Base-by-base conservation (phyloP, 2,329 filamentous ascomycete genomes). In the Apiospora pterosperma region DNA sequence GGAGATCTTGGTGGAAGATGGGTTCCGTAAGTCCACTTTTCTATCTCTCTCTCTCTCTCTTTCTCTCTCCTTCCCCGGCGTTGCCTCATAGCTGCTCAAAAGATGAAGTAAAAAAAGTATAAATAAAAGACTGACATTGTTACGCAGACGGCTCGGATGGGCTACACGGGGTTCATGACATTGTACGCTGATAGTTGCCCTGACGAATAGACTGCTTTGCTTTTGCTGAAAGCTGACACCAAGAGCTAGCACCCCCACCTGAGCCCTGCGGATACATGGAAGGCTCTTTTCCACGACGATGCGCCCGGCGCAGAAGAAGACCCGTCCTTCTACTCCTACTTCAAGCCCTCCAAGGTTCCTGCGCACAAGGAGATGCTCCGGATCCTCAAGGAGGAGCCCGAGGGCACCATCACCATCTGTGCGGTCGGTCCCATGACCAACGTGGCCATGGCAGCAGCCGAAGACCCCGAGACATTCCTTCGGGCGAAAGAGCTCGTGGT, bases 371-470 rank as follows among this genome's bases (percentile, higher is more conserved):
- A 97, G 78, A 98, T 99, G 61, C 85, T 99, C n/a, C 88, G 91
- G 31, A 83, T 97, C 59, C 85, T 99, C 23, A 85, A 84, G 64
- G 91, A 96, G 72, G 93, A 96, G 73, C 92, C 94, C 8, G 84
- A 85, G 5, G 89, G 93, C 73, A 96, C 92, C 1, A 88, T 99
- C 71, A 94, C 91, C n/a, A 92, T 99, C 74, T 88, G 97, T 41
- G 92, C 92, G 28, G 84, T 98, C 60, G 96, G 96, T 0, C 96
- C 96, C 1, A 81, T 98, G 70, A 98, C 96, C n/a, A 99, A 97
- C 75, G 81, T 97, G 36, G 96, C 96, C 1, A 79, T 97, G 31
- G 96, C 96, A 3, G 94, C 96, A 3, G 89, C 93, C 16, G 88
- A 93, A 72, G 95, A 98, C 70, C 90, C 94, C 0, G 92, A 95